Base-by-base conservation (phyloP, 2,329 filamentous ascomycete genomes). In the Colletotrichum godetiae region DNA sequence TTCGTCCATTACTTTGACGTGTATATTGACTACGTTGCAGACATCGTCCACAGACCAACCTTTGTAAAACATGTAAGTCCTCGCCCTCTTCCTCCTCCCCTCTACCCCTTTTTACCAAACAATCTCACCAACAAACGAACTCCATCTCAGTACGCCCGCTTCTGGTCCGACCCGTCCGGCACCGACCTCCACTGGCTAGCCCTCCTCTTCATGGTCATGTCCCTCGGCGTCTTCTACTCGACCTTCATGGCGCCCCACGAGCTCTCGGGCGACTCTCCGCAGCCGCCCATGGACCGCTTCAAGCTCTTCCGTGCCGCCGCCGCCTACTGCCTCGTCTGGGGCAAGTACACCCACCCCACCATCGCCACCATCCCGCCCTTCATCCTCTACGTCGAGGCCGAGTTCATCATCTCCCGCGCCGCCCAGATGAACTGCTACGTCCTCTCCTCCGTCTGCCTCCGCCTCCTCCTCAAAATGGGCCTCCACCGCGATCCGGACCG, bases 401-500 rank as follows among this genome's bases (percentile, higher is more conserved):
- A 89, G 74, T 91, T 90, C 75, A 75, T 90, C 19, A 80, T 87
- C 59, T 88, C 85, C 78, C 84, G 85, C 27, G 82, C 84, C 12
- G 85, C 85, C 42, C 88, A 89, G 78, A 87, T 88, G 78, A 86
- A 86, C 75, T 88, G 86, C 77, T 91, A 89, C 77, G 78, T 91
- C 35, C 79, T 91, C 11, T 84, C 84, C 0, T 85, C 86, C 4
- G 84, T 88, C 12, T 81, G 84, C 33, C 82, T 90, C 53, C 87
- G 89, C 6, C 79, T 91, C 2, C 88, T 90, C 82, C 80, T 91
- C 63, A 88, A 89, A 76, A 89, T 90, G 87, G 89, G 89, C 11
- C 81, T 90, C 19, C 89, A 91, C 76, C 86, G 89, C 24, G 89
- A 91, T 75, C 86, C 88, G 1, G 85, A 81, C 75, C 85, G 86